phyloP scores from a whole-genome alignment of 495 filamentous ascomycete species.

The Chaetomium fimeti region DNA sequence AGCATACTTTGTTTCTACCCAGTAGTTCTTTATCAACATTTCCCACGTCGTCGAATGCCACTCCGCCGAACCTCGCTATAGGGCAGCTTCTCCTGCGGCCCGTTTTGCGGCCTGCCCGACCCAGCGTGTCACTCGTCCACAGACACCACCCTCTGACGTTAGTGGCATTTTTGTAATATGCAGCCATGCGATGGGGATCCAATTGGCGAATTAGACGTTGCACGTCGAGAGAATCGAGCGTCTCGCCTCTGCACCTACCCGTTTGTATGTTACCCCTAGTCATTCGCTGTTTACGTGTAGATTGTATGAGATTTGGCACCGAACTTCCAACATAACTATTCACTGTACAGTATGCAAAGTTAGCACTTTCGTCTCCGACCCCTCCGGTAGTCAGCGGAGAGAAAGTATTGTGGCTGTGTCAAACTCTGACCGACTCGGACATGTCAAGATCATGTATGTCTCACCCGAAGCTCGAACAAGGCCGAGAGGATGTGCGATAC shows the following conservation, averaged over 20 bases:
- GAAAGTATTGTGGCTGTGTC: neutral
- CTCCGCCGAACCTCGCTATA: too few species aligned
- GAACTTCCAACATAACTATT: neutral
- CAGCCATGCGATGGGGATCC: neutral
- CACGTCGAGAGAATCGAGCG: neutral
- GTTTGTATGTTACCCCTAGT: neutral
- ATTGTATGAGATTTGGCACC: neutral
- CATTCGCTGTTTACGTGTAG: neutral
- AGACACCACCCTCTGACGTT: neutral
- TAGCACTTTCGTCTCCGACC: neutral
- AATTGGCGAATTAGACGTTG: constrained; percentile 3
- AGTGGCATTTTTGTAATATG: neutral
- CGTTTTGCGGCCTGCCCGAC: neutral
- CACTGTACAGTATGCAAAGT: neutral
- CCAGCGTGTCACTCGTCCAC: neutral
- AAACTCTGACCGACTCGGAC: neutral
- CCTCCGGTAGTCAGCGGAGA: neutral
- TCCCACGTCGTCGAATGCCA: neutral
- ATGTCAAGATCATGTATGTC: neutral
- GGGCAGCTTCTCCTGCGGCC: constrained; percentile 3
- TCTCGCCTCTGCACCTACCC: constrained; percentile 13
- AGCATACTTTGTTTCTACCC: neutral
- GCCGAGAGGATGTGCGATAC: neutral
- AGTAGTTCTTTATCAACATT: neutral
- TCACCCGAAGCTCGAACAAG: neutral